These are phyloP conservation scores for Russula lepida DNA, from an alignment of 768 basidiomycete genomes.

Conservation along the genomic window DNA sequence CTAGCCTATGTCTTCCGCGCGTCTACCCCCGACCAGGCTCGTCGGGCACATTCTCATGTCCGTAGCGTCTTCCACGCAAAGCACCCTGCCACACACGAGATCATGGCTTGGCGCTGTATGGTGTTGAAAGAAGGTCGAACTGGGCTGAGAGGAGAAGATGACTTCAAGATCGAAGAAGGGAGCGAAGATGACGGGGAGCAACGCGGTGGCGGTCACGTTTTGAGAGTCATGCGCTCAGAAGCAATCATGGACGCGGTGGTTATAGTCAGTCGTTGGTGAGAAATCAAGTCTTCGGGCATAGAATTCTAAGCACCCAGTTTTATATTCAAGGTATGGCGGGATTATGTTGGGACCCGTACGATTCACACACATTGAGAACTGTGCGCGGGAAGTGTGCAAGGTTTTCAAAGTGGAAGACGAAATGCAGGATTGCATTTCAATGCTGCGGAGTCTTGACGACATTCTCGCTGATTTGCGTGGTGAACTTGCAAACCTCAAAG, in stretches of 20 bases:
- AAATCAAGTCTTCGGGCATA: not conserved
- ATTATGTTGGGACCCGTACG: conserved; percentile 64
- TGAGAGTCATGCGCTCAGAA: conserved; percentile 61
- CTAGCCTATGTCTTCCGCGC: conserved; percentile 54
- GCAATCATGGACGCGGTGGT: conserved; percentile 72
- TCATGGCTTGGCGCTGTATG: conserved; percentile 77
- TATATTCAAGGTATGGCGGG: conserved; percentile 61
- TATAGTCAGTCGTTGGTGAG: conserved; percentile 70
- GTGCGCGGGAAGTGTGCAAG: conserved; percentile 64
- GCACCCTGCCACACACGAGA: conserved; percentile 60
- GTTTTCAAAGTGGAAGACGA: conserved; percentile 61
- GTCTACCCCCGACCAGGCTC: conserved; percentile 44
- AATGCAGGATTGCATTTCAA: conserved; percentile 50
- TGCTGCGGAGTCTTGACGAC: conserved; percentile 52
- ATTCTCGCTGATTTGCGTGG: conserved; percentile 48
- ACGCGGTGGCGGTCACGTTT: conserved; percentile 54
- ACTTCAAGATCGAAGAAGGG: conserved; percentile 59
- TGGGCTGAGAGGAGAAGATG: conserved; percentile 64
- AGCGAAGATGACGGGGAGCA: conserved; percentile 73
- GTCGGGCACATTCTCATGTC: conserved; percentile 41
- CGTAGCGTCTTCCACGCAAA: conserved; percentile 48
- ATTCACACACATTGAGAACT: conserved; percentile 72
- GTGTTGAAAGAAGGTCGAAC: conserved; percentile 51
- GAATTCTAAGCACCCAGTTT: not conserved
- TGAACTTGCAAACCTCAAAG: conserved; percentile 31